Base-by-base conservation (phyloP, 129 eudicot species). In the Dittrichia graveolens region DNA sequence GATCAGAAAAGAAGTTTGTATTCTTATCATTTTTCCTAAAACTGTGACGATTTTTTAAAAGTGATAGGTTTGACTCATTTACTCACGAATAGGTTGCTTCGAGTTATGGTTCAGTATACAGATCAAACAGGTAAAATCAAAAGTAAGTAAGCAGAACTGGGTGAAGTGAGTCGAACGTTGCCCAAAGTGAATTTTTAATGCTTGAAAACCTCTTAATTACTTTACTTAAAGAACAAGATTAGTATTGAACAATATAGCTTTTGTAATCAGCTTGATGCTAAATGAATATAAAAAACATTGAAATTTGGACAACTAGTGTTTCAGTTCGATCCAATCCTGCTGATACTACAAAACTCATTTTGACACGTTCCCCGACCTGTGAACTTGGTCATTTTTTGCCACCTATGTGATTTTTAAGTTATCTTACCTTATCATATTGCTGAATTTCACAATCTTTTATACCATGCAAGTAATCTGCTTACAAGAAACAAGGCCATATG, bases 381-480 rank as follows among this genome's bases (percentile, higher is more conserved):
- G 6, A 5, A 58, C 31, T 24, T 24, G 31, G 1, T 2, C 31
- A 24, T 24, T 24, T 12, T 31, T 2, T 8, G 34, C 34, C 38
- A 24, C 38, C 13, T 56, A 8, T 2, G 4, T 3, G 8, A 13
- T 37, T 69, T 2, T 61, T 42, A 4, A 43, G 65, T 44, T 11
- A 69, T 54, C 85, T 85, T 84, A 90, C 98, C 96, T n/a, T 45
- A 55, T 79, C 88, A 58, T 42, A 85, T 48, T 5, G 82, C 76
- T 89, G 98, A 58, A 83, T 18, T 71, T 78, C 89, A 47, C 79
- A 79, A 79, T 88, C 97, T 71, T 82, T 83, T 71, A 91, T 91
- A 49, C 95, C 96, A 42, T 93, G 98, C 89, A 93, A 80, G 80
- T 93, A 93, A 41, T 77, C 98, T 93, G 92, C 54, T 10, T 4